Conservation (phyloP, 345 rosid species). For the Clarkia xantiana region DNA sequence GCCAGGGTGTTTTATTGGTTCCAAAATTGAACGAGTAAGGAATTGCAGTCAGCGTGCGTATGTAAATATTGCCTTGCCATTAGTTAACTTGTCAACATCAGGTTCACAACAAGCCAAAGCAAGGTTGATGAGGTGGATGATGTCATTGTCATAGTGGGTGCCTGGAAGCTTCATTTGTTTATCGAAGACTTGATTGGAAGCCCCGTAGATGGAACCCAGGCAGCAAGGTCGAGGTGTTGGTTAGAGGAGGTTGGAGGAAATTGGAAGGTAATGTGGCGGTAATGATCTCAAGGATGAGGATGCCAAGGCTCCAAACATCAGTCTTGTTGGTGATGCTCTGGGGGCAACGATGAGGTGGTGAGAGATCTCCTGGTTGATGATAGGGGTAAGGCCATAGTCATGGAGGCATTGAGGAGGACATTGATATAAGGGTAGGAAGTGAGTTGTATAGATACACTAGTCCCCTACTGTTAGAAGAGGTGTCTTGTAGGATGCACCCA, state of each 20-base stretch:
- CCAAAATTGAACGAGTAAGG: too few relatives aligned
- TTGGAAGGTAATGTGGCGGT: slow-evolving; percentile 51
- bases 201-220: slow-evolving; percentile 25
- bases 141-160: too few relatives aligned
- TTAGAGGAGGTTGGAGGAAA: slow-evolving; percentile 19
- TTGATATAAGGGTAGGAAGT: slow-evolving; percentile 57
- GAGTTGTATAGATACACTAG: slow-evolving; percentile 52
- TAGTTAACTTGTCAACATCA: too few relatives aligned
- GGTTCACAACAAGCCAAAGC: too few relatives aligned
- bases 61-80: too few relatives aligned
- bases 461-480: slow-evolving; percentile 27
- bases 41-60: too few relatives aligned
- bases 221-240: slow-evolving; percentile 19
- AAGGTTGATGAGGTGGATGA: too few relatives aligned
- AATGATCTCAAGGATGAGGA: slow-evolving; percentile 60
- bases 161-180: too few relatives aligned
- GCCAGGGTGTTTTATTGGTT: too few relatives aligned
- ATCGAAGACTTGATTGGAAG: too few relatives aligned
- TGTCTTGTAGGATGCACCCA: slow-evolving; percentile 76
- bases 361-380: slow-evolving; percentile 65
- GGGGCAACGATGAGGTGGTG: slow-evolving; percentile 82
- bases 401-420: slow-evolving; percentile 42
- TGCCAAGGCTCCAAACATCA: slow-evolving; percentile 72
- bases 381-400: slow-evolving; percentile 61
- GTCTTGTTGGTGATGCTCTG: slow-evolving; percentile 83